These are phyloP conservation scores for Leptodermis oblonga DNA, from an alignment of 257 asterid genomes.

Conservation along the genomic window DNA sequence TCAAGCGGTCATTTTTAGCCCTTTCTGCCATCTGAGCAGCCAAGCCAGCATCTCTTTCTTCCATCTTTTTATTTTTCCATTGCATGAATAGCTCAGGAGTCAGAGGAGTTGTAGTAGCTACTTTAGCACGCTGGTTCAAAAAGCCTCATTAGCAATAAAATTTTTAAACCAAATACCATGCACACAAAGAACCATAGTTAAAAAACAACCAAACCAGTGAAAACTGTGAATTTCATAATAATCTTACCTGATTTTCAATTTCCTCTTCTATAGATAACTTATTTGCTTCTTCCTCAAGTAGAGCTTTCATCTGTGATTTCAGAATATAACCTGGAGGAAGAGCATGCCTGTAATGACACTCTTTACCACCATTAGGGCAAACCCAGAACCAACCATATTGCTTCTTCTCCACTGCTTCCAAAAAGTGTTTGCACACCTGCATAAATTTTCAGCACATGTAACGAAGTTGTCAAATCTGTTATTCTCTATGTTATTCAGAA, in stretches of 20 bases:
- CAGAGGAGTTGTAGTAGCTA: slow-evolving; percentile 74
- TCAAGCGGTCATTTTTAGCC: slow-evolving; percentile 98
- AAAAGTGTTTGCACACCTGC: slow-evolving; percentile 80
- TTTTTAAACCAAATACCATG: neutral
- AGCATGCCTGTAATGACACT: slow-evolving; percentile 89
- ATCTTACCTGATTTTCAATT: slow-evolving; percentile 81
- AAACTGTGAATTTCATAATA: slow-evolving; percentile 1
- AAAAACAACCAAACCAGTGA: too few relatives aligned
- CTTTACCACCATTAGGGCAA: slow-evolving; percentile 90
- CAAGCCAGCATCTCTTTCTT: slow-evolving; percentile 76
- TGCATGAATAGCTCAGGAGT: slow-evolving; percentile 76
- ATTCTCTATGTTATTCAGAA: neutral
- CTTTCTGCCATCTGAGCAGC: slow-evolving; percentile 88
- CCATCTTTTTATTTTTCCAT: slow-evolving; percentile 83
- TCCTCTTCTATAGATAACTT: slow-evolving; percentile 87
- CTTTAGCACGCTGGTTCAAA: slow-evolving; percentile 65
- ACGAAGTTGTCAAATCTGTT: neutral
- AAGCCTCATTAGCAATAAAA: slow-evolving; percentile 15
- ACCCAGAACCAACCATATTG: slow-evolving; percentile 98
- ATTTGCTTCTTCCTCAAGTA: slow-evolving; percentile 77
- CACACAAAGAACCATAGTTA: neutral
- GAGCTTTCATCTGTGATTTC: slow-evolving; percentile 94
- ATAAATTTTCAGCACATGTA: slow-evolving; percentile 3
- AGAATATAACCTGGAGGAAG: slow-evolving; percentile 88
- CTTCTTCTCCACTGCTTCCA: slow-evolving; percentile 97